Percentiles rank a stretch among this genome's conserved stretches.
These are phyloP conservation scores for Endocarpon pusillum DNA, from an alignment of 495 filamentous ascomycete species.

Conservation along the genomic window DNA sequence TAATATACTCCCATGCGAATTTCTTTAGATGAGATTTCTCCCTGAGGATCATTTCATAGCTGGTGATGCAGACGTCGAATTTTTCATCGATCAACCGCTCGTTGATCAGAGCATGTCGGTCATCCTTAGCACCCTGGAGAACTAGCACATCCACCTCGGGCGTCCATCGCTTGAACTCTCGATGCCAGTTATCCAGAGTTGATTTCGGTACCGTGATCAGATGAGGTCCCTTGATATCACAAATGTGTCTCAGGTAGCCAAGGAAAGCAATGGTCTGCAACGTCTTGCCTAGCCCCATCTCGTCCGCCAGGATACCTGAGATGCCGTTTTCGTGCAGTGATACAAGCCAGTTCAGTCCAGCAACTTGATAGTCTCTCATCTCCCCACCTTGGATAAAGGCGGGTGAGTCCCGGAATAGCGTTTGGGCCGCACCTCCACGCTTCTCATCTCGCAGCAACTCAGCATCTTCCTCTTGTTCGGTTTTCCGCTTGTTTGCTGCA, in stretches of 20 bases:
- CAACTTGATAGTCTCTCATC: slow-evolving; percentile 94
- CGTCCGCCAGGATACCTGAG: slow-evolving; percentile 90
- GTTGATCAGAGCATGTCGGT: slow-evolving; percentile 73
- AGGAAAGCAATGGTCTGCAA: slow-evolving; percentile 83
- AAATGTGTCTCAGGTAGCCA: slow-evolving; percentile 81
- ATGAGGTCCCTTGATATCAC: slow-evolving; percentile 82
- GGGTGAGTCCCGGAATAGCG: slow-evolving; percentile 84
- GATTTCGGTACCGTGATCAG: slow-evolving; percentile 90
- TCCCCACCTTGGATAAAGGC: slow-evolving; percentile 65
- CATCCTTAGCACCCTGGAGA: slow-evolving; percentile 88
- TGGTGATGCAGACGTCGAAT: slow-evolving; percentile 89
- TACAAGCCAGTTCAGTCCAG: slow-evolving; percentile 94
- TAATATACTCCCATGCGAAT: slow-evolving; percentile 99
- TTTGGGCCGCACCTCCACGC: slow-evolving; percentile 57
- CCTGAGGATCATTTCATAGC: slow-evolving; percentile 89
- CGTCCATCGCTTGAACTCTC: slow-evolving; percentile 87
- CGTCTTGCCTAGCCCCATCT: slow-evolving; percentile 94
- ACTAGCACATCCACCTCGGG: slow-evolving; percentile 91
- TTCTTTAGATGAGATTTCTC: slow-evolving; percentile 94
- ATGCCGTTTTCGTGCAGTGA: slow-evolving; percentile 98
- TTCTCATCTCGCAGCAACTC: slow-evolving; percentile 87
- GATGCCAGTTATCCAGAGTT: slow-evolving; percentile 95
- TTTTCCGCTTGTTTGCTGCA: slow-evolving; percentile 63
- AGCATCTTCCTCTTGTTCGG: slow-evolving; percentile 95
- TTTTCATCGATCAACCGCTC: slow-evolving; percentile 81